Percentiles rank a stretch among this genome's conserved stretches.
phyloP scores from a whole-genome alignment of 2,329 filamentous ascomycete species.

The Claviceps arundinis region DNA sequence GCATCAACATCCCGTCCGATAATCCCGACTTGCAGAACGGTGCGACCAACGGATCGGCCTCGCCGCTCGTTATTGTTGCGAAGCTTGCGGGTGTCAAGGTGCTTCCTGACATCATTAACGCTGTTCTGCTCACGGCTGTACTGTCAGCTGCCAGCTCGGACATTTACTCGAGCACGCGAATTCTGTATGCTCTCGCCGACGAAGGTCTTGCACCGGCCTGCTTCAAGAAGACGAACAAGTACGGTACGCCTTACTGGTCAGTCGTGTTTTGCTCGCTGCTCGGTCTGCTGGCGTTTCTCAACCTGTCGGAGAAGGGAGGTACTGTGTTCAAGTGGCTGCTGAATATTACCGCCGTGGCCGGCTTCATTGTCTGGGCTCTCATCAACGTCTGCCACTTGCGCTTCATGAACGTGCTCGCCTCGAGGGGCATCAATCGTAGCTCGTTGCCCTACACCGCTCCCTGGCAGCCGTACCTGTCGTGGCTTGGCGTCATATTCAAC shows the following conservation, averaged over 20 bases:
- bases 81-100: slow-evolving; percentile 48
- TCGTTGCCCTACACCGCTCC: slow-evolving; percentile 47
- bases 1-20: slow-evolving; percentile 54
- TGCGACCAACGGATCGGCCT: slow-evolving; percentile 46
- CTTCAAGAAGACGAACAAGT: slow-evolving; percentile 44
- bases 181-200: slow-evolving; percentile 52
- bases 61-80: slow-evolving; percentile 49
- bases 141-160: slow-evolving; percentile 69
- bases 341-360: slow-evolving; percentile 55
- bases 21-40: slow-evolving; percentile 38
- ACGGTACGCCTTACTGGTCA: slow-evolving; percentile 49
- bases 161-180: slow-evolving; percentile 58
- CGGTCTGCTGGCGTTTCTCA: slow-evolving; percentile 54
- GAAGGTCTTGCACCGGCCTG: slow-evolving; percentile 49
- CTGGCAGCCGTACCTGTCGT: slow-evolving; percentile 50
- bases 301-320: slow-evolving; percentile 43
- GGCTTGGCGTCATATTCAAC: slow-evolving; percentile 54
- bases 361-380: slow-evolving; percentile 57
- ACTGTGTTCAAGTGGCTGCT: slow-evolving; percentile 61
- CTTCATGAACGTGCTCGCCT: slow-evolving; percentile 47
- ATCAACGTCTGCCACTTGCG: slow-evolving; percentile 51
- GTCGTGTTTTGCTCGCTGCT: slow-evolving; percentile 41
- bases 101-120: slow-evolving; percentile 62
- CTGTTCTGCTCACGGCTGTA: slow-evolving; percentile 63
- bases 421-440: slow-evolving; percentile 42